Base-by-base conservation (phyloP, 805 yeast genomes). In the Candida coleopterorum region DNA sequence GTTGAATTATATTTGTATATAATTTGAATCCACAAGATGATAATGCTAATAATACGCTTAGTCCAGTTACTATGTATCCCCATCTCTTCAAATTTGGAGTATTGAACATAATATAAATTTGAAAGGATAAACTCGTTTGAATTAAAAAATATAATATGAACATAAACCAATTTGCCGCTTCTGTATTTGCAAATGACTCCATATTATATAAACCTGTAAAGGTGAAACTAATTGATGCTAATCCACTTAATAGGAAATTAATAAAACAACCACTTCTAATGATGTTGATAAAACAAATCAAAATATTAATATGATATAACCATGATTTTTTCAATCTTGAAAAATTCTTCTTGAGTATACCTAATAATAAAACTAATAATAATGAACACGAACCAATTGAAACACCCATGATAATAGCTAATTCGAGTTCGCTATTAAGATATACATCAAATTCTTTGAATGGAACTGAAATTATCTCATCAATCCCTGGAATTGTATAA, bases 261-360 rank as follows among this genome's bases (percentile, higher is more conserved):
- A 83, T 48, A 57, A 72, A 79, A 5, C 88, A 58, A 2, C 74
- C 70, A 1, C 88, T 74, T 36, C 84, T 81, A 11, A 87, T 39
- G 4, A 81, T 55, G 36, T 81, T 58, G 4, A 78, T 52, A 2
- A 75, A 34, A 35, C 90, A 62, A 23, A 84, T 75, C 2, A 68
- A 34, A 52, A 79, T 79, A 56, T 89, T 88, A 30, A 87, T 58
- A n/a, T 79, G 55, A 55, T 86, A 90, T 20, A 87, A 74, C 29
- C 37, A 17, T 12, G 43, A 36, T 18, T 35, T 35, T 5, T 28
- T 32, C 24, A 32, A 27, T 16, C 32, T 25, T 9, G 24, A 14
- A 25, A 23, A 17, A 15, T 23, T 39, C 11, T 31, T 32, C 17
- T 32, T 31, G 14, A 32, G 25, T 3, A 35, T 31, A 12, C 37